Percentiles rank a stretch among this genome's conserved stretches.
Evolutionary conservation across 805 yeast genomes (phyloP).

Genomic region (Priceomyces carsonii): DNA sequence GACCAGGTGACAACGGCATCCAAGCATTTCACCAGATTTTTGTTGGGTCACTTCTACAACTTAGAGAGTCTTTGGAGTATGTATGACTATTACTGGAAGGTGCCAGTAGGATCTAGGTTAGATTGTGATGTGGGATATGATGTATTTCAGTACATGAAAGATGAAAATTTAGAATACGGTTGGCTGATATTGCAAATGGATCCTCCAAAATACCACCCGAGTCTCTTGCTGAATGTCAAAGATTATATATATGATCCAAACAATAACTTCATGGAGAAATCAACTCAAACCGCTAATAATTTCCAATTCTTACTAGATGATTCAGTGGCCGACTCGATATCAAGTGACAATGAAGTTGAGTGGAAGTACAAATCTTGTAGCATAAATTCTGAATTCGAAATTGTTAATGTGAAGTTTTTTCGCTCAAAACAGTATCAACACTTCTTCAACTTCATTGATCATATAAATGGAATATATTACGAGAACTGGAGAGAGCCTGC

Average conservation of each 20-base stretch:
- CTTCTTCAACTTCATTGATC: slow-evolving; percentile 12
- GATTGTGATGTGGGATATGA: slow-evolving; percentile 26
- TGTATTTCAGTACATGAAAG: slow-evolving; percentile 23
- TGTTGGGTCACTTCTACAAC: slow-evolving; percentile 21
- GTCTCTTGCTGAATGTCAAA: slow-evolving; percentile 9
- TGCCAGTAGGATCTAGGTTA: slow-evolving; percentile 22
- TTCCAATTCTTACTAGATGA: slow-evolving; percentile 10
- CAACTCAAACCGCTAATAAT: slow-evolving; percentile 3
- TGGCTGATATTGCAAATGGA: slow-evolving; percentile 15
- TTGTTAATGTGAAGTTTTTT: slow-evolving; percentile 11
- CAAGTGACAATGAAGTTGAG: slow-evolving; percentile 1
- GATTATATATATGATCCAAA: slow-evolving; percentile 6
- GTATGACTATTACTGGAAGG: slow-evolving; percentile 28
- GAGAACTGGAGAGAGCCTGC: slow-evolving; percentile 15
- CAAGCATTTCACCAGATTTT: slow-evolving; percentile 22
- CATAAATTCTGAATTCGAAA: slow-evolving; percentile 12
- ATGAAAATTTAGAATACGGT: slow-evolving; percentile 21
- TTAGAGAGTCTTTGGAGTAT: slow-evolving; percentile 17
- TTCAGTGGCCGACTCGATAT: neutral
- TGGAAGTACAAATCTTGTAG: slow-evolving; percentile 14
- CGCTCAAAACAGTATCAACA: slow-evolving; percentile 11
- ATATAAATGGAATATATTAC: slow-evolving; percentile 10
- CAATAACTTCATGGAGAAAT: slow-evolving; percentile 4
- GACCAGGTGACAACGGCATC: slow-evolving; percentile 23
- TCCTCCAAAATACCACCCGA: slow-evolving; percentile 10